Base-by-base conservation (phyloP, 2,329 filamentous ascomycete species). In the Akanthomyces lecanii region DNA sequence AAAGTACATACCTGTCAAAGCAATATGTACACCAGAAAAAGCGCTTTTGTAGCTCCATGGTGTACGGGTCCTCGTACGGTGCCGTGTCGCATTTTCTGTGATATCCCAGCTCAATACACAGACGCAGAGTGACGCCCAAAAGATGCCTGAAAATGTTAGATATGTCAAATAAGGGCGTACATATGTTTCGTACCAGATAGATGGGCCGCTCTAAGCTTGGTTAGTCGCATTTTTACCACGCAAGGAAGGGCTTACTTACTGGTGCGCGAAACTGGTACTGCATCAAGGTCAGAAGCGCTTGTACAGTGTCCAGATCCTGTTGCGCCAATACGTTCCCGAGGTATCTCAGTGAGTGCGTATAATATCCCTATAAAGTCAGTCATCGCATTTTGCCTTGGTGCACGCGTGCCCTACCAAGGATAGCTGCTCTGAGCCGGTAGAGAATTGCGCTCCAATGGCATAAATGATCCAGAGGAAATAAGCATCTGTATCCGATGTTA, bases 1-100 rank as follows among this genome's bases (percentile, higher is more conserved):
- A 5, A 40, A 4, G 30, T n/a, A 30, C 12, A 25, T 53, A 61
- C 58, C 58, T 23, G 25, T 61, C 58, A 45, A 61, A 61, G 28
- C 58, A 61, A 44, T 61, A 61, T 52, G 58, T 53, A 23, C 58
- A 61, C 58, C 58, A 61, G 47, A 61, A 61, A 30, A 61, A 61
- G 6, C 58, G 45, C 48, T 61, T 61, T 45, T 61, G 58, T 7
- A 61, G 38, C 18, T 61, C 58, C 18, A 53, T 25, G 10, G 48
- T 61, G 38, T 61, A 61, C 18, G 58, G 45, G 48, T 61, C 58
- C n/a, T 52, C 21, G 11, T 25, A 58, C 0, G 30, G 28, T 45
- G 47, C 33, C 14, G 47, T 45, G 18, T 48, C 25, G 40, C n/a
- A 40, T 42, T 61, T 61, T 40, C 58, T 16, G 36, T 61, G 58